Percentiles rank a stretch among this genome's conserved stretches.
phyloP scores from a whole-genome alignment of 192 early-diverging fungal genomes.

The Gryganskiella cystojenkinii region DNA sequence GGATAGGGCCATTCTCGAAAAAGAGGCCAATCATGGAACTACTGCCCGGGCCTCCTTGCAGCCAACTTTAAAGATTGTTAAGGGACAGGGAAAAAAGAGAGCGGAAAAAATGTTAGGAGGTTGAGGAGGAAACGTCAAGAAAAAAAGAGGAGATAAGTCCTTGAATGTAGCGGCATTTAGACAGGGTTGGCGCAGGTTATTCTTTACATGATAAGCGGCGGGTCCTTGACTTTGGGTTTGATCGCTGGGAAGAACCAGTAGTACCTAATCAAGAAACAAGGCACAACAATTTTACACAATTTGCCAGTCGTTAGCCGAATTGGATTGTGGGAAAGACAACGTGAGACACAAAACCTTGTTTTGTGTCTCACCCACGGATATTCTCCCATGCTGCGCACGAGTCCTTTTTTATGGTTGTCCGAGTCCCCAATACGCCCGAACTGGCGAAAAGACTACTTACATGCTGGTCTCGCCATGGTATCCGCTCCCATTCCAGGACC shows the following conservation, averaged over 20 bases:
- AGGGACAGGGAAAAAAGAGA: background rate
- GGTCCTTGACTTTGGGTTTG: constrained; percentile 62
- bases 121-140: background rate
- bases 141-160: background rate
- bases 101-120: background rate
- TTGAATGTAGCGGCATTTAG: background rate
- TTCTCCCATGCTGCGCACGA: too few species aligned
- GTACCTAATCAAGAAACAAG: constrained; percentile 48
- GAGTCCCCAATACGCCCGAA: too few species aligned
- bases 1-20: constrained; percentile 77
- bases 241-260: constrained; percentile 88
- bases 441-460: constrained; percentile 26
- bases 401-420: too few species aligned
- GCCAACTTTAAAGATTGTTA: constrained; percentile 59
- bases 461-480: constrained; percentile 51
- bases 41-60: constrained; percentile 88
- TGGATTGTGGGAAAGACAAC: too few species aligned
- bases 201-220: constrained; percentile 74
- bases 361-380: too few species aligned
- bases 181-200: background rate
- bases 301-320: background rate
- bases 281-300: constrained; percentile 1
- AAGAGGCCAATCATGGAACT: constrained; percentile 85
- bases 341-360: too few species aligned
- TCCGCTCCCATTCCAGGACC: constrained; percentile 56